phyloP scores from a whole-genome alignment of 106 monocot species.

The Allium cepa region DNA sequence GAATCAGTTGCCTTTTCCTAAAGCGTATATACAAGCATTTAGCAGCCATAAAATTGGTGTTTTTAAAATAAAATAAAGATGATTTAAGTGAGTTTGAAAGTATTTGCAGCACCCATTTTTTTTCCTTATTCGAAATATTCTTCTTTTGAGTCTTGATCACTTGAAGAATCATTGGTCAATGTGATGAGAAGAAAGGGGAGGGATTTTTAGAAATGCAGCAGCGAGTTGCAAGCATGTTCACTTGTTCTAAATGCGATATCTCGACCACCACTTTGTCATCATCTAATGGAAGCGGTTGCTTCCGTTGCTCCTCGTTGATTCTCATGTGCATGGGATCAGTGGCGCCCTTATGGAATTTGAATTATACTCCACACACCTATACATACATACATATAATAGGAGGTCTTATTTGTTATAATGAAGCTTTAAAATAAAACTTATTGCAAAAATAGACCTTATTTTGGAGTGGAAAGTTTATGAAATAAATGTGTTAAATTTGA shows the following conservation, averaged over 20 bases:
- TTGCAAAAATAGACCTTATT: too few relatives aligned
- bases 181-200: background rate
- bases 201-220: conserved; percentile 50
- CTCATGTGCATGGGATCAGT: conserved; percentile 65
- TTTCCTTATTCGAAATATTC: conserved; percentile 36
- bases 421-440: too few relatives aligned
- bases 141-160: conserved; percentile 15
- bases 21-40: too few relatives aligned
- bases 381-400: too few relatives aligned
- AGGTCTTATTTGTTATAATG: too few relatives aligned
- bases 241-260: conserved; percentile 61
- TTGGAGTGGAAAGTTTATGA: background rate
- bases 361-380: conserved; percentile 56
- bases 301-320: conserved; percentile 86
- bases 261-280: conserved; percentile 63
- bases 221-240: conserved; percentile 56
- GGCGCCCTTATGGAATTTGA: conserved; percentile 57
- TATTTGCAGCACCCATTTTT: conserved; percentile 61
- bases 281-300: conserved; percentile 61
- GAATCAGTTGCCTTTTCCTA: too few relatives aligned
- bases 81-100: conserved; percentile 27
- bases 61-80: too few relatives aligned
- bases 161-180: background rate
- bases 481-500: too few relatives aligned
- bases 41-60: too few relatives aligned